phyloP scores from a whole-genome alignment of 1,284 basidiomycete species.

The Papiliotrema terrestris region DNA sequence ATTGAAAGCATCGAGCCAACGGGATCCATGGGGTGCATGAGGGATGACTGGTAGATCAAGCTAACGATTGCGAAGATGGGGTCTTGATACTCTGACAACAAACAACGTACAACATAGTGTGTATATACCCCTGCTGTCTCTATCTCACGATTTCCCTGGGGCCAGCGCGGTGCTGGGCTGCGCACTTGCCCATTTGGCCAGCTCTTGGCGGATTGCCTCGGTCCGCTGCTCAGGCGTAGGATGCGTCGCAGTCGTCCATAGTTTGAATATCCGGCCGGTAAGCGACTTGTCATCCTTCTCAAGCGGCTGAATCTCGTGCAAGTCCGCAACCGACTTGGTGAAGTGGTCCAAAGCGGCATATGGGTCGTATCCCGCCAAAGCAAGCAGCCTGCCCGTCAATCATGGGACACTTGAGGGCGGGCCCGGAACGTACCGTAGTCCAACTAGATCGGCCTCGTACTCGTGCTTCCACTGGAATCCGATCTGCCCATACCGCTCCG shows the following conservation, averaged over 20 bases:
- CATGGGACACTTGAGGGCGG: conserved; percentile 12
- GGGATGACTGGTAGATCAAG: too few species aligned
- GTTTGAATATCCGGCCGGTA: conserved; percentile 34
- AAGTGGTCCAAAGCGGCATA: conserved; percentile 47
- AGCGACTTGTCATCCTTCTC: conserved; percentile 15
- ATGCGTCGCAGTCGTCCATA: conserved; percentile 52
- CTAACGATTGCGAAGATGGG: too few species aligned
- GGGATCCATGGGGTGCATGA: too few species aligned
- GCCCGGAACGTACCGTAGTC: conserved; percentile 59
- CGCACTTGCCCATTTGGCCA: conserved; percentile 62
- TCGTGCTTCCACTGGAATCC: conserved; percentile 69
- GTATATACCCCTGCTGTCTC: too few species aligned
- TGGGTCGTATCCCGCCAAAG: conserved; percentile 80
- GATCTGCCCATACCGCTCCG: conserved; percentile 57
- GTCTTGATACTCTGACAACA: too few species aligned
- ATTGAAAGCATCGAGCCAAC: too few species aligned
- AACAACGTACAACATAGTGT: too few species aligned
- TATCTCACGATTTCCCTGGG: too few species aligned
- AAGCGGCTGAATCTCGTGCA: conserved; percentile 34
- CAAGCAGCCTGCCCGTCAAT: conserved; percentile 51
- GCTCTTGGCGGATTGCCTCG: conserved; percentile 59
- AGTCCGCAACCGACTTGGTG: conserved; percentile 26
- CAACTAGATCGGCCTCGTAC: conserved; percentile 84
- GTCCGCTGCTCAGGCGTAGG: conserved; percentile 62
- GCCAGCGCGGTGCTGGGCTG: conserved; percentile 1